phyloP scores from a whole-genome alignment of 2,329 filamentous ascomycete genomes.

The Ascochyta viciae-villosae region DNA sequence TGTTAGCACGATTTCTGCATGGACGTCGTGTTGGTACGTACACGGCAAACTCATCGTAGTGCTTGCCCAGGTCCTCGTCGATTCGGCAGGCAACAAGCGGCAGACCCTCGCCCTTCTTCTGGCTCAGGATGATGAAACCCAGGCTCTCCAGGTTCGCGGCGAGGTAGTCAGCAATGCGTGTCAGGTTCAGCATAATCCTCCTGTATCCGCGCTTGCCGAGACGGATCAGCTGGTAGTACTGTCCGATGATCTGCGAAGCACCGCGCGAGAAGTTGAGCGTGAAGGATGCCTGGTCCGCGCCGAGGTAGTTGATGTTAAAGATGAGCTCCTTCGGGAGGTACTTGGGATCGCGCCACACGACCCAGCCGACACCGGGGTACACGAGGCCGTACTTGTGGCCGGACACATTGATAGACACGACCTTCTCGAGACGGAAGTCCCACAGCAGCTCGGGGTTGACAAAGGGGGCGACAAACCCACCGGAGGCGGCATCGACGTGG shows the following conservation, averaged over 20 bases:
- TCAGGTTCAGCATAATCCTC: conserved; percentile 93
- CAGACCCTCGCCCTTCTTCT: conserved; percentile 77
- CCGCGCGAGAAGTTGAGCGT: conserved; percentile 98
- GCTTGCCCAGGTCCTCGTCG: conserved; percentile 60
- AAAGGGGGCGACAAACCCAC: conserved; percentile 93
- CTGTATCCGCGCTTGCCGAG: conserved; percentile 92
- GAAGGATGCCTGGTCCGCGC: conserved; percentile 93
- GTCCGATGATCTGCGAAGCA: conserved; percentile 91
- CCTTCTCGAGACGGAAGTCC: conserved; percentile 90
- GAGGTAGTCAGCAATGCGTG: conserved; percentile 87
- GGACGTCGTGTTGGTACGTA: conserved; percentile 21
- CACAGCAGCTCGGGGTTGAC: conserved; percentile 82
- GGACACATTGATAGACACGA: conserved; percentile 92
- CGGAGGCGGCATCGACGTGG: conserved; percentile 91
- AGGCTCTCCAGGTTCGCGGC: conserved; percentile 73
- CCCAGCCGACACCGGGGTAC: conserved; percentile 94
- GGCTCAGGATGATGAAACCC: conserved; percentile 88
- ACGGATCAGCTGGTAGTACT: conserved; percentile 97
- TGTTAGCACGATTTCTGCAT: background rate
- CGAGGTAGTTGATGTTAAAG: conserved; percentile 99
- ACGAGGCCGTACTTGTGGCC: conserved; percentile 83
- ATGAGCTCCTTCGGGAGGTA: conserved; percentile 80
- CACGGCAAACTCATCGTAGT: conserved; percentile 62
- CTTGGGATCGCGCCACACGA: conserved; percentile 82
- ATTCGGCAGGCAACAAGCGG: conserved; percentile 91